Evolutionary conservation across 345 rosid genomes (phyloP).

Genomic region (Acer saccharum): DNA sequence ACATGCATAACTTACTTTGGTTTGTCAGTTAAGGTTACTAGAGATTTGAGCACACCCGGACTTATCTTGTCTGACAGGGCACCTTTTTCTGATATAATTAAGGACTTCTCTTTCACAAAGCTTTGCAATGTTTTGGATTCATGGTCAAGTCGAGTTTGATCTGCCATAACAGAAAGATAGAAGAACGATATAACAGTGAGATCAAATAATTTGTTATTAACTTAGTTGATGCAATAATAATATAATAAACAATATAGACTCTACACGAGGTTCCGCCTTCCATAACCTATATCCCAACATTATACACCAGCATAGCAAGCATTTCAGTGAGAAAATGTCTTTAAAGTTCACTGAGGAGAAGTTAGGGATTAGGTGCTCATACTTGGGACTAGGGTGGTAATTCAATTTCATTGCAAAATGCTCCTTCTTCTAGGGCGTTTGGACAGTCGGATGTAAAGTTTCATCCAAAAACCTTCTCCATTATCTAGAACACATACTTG

Average conservation of each 20-base stretch:
- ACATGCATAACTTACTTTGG: constrained; percentile 38
- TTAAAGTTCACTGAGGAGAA: neutral
- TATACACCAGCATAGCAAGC: neutral
- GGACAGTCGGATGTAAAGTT: neutral
- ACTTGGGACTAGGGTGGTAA: neutral
- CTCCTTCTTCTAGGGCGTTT: neutral
- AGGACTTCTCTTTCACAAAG: constrained; percentile 69
- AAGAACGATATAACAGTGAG: neutral
- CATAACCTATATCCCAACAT: neutral
- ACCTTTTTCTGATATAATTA: constrained; percentile 64
- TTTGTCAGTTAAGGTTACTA: constrained; percentile 64
- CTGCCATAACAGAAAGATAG: constrained; percentile 34
- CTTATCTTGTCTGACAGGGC: constrained; percentile 72
- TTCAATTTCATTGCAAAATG: neutral
- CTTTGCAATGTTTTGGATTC: constrained; percentile 75
- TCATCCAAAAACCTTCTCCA: neutral
- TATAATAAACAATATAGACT: neutral
- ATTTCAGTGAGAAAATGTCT: neutral
- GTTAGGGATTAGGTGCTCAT: neutral
- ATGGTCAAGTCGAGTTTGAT: constrained; percentile 54
- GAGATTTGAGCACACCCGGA: constrained; percentile 64
- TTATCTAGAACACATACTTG: neutral
- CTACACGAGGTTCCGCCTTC: neutral
- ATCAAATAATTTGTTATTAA: neutral
- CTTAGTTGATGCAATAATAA: neutral